Evolutionary conservation across 2,329 filamentous ascomycete species (phyloP), one percentile per base, ranked within the genome.

Genomic region (Colletotrichum musae): DNA sequence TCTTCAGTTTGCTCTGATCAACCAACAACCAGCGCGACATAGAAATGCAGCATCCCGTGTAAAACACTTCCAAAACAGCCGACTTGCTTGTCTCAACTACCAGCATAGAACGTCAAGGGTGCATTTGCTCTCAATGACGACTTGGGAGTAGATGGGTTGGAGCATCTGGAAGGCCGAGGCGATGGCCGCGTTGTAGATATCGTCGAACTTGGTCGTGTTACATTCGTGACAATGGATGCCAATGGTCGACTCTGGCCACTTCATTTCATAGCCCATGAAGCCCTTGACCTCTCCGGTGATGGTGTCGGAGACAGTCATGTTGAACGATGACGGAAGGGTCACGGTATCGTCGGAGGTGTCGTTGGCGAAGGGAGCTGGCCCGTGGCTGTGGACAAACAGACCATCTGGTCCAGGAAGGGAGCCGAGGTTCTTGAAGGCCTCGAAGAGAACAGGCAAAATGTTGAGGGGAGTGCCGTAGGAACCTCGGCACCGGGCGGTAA

Each of bases 341-440:
- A 72, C 45, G 16, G 62, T 70, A n/a, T 68, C 68, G 51, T 70
- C 68, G 16, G 68, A 58, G 39, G 68, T 72, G 32, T 58, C 63
- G 52, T 70, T 72, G 51, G 62, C 62, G 5, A 69, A 69, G 41
- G 58, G 62, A 28, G 60, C 64, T 4, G 60, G 21, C 15, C 70
- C 68, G 12, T 48, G 32, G 6, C 28, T 64, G 32, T 57, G 32
- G 13, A 59, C 48, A 21, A 70, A 72, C 13, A 67, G 58, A 41
- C 64, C 54, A 26, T 62, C 58, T 9, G 70, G 16, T 18, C 45
- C 59, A 18, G 54, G 13, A n/a, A 68, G 56, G 6, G 70, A 64
- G 10, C 70, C 70, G 5, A 72, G 68, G 16, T 72, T 72, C n/a
- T 70, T 70, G 13, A 72, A 28, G n/a, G 36, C 68, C 12, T 57